Evolutionary conservation across 139 green algal species (phyloP).

Genomic region (Zygnema circumcarinatum): DNA sequence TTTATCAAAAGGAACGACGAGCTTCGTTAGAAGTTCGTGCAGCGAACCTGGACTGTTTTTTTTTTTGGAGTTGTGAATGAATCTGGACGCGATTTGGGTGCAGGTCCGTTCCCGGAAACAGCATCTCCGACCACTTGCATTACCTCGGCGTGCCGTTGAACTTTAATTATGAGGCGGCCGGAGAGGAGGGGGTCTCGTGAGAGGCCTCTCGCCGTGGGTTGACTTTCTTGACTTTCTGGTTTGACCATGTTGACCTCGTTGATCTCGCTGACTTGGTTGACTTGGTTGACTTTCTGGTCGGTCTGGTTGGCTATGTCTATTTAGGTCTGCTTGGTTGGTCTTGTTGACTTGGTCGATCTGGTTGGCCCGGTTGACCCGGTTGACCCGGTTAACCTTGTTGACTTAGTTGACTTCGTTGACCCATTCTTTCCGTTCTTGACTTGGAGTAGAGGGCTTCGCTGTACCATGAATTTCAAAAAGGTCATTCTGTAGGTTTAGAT

Average conservation of each 20-base stretch:
- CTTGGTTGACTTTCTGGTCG: not conserved
- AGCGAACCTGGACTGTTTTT: not conserved
- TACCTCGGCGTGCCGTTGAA: conserved; percentile 43
- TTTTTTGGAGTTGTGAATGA: not conserved
- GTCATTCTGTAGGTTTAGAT: no score
- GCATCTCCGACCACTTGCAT: conserved; percentile 37
- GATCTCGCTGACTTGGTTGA: not conserved
- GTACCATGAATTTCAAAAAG: no score
- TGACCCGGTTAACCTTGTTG: no score
- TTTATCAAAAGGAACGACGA: not conserved
- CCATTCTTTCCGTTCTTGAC: no score
- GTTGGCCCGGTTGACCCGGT: no score
- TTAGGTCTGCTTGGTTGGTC: no score
- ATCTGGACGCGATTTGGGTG: not conserved
- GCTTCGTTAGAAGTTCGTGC: not conserved
- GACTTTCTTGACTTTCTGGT: not conserved
- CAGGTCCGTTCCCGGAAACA: conserved; percentile 48
- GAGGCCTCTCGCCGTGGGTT: not conserved
- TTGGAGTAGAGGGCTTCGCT: no score
- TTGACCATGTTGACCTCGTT: not conserved
- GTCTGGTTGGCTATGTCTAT: no score
- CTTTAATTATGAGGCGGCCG: not conserved
- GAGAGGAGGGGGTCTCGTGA: not conserved
- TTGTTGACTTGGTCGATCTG: no score
- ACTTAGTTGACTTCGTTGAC: no score